phyloP scores from a whole-genome alignment of 192 early-diverging fungal species.

The Lobulomyces angularis region DNA sequence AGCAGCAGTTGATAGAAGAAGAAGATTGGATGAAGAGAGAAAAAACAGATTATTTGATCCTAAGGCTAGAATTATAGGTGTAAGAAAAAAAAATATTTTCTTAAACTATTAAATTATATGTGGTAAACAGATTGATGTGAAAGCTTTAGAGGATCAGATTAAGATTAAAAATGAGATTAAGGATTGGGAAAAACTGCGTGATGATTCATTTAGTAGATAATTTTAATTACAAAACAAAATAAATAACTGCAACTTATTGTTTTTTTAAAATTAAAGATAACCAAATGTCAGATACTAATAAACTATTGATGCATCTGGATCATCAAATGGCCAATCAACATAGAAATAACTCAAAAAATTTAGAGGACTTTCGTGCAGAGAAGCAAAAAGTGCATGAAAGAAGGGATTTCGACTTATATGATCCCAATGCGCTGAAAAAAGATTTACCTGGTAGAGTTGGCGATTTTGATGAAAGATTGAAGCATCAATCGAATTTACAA shows the following conservation, averaged over 20 bases:
- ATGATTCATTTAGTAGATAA: slow-evolving; percentile 26
- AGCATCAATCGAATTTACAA: slow-evolving; percentile 12
- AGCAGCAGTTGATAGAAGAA: slow-evolving; percentile 32
- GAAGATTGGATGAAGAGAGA: slow-evolving; percentile 39
- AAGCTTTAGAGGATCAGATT: slow-evolving; percentile 42
- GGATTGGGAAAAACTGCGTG: slow-evolving; percentile 23
- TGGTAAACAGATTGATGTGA: slow-evolving; percentile 31
- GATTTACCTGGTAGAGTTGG: slow-evolving; percentile 34
- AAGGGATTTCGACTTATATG: slow-evolving; percentile 44
- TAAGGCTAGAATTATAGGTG: slow-evolving; percentile 39
- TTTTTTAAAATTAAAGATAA: slow-evolving; percentile 13
- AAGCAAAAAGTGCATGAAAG: slow-evolving; percentile 26
- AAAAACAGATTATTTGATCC: slow-evolving; percentile 44
- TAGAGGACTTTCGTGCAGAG: slow-evolving; percentile 28
- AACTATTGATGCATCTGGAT: slow-evolving; percentile 35
- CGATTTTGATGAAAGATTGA: slow-evolving; percentile 20
- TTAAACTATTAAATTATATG: neutral
- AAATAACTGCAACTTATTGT: slow-evolving; percentile 3
- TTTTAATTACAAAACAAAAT: slow-evolving; percentile 6
- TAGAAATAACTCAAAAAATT: slow-evolving; percentile 14
- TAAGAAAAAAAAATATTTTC: slow-evolving; percentile 7
- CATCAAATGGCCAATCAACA: slow-evolving; percentile 15
- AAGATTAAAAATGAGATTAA: slow-evolving; percentile 34
- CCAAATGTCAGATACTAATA: slow-evolving; percentile 21
- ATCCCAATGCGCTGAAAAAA: slow-evolving; percentile 29